phyloP scores from a whole-genome alignment of 2,329 filamentous ascomycete species.

The Aspergillus puulaauensis region DNA sequence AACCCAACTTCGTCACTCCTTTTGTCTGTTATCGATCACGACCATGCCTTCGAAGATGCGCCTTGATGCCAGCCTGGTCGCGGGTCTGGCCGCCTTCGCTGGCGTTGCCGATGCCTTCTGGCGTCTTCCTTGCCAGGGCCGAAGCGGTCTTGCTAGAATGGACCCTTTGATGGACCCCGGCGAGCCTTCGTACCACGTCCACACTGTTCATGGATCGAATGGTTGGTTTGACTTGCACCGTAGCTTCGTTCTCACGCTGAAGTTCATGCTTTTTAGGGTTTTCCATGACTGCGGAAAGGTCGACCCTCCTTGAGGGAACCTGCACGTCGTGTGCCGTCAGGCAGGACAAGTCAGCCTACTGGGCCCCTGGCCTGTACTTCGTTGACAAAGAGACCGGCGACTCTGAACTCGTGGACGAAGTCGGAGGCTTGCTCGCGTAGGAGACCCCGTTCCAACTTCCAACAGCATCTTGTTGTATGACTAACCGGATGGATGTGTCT shows the following conservation, averaged over 20 bases:
- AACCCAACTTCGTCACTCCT: constrained; percentile 15
- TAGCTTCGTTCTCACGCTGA: constrained; percentile 9
- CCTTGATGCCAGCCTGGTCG: constrained; percentile 22
- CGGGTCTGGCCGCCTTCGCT: constrained; percentile 30
- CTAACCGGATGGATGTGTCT: neutral
- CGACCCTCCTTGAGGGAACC: constrained; percentile 58
- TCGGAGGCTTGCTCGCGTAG: constrained; percentile 83
- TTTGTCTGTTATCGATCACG: constrained; percentile 4
- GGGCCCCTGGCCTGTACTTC: constrained; percentile 79
- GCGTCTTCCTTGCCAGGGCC: constrained; percentile 81
- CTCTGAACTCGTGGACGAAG: constrained; percentile 68
- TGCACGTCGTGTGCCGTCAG: constrained; percentile 81
- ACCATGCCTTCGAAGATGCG: constrained; percentile 19
- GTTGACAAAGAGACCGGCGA: constrained; percentile 62
- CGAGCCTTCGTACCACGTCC: constrained; percentile 62
- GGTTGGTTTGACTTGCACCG: constrained; percentile 49
- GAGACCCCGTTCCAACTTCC: constrained; percentile 37
- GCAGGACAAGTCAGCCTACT: constrained; percentile 86
- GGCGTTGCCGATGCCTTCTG: constrained; percentile 67
- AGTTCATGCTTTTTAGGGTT: constrained; percentile 58
- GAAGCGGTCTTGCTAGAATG: constrained; percentile 67
- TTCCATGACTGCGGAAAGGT: constrained; percentile 55
- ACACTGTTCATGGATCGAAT: constrained; percentile 72
- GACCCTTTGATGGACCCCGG: constrained; percentile 73
- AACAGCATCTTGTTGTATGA: neutral